Evolutionary conservation across 257 asterid species (phyloP), one percentile per base, ranked within the genome.

Genomic region (Plantago major): DNA sequence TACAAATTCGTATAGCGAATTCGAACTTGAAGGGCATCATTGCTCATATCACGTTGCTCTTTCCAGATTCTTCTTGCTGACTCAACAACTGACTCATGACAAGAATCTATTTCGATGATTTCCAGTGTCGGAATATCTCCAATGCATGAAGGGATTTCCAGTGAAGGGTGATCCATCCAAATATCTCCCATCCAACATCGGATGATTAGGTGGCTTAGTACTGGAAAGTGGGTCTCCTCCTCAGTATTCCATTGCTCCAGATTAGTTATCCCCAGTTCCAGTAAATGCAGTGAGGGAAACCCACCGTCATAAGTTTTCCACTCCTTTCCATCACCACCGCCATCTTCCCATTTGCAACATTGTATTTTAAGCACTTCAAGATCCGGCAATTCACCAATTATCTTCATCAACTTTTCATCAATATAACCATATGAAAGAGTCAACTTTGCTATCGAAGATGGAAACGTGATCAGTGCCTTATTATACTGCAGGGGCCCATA

Each of bases 331-430:
- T n/a, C n/a, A n/a, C n/a, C n/a, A n/a, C 1, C 1, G 26, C 28
- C 63, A 3, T 30, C 75, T n/a, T 44, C 67, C 75, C 75, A 59
- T 0, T 0, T 4, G 33, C 58, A 12, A 2, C n/a, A 3, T 0
- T n/a, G 42, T 26, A 55, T 18, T 55, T 61, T 60, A 26, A 71
- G 72, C 51, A 65, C 76, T 60, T 71, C 51, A 61, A 71, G 71
- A 33, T 38, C 22, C 2, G 63, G 67, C 42, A 71, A 15, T 6
- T 46, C 42, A 37, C 67, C 62, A 14, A 71, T 18, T 10, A 44
- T n/a, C 12, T 17, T 19, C 63, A 65, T 59, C 30, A 42, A 50
- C 28, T 63, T 49, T 48, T 55, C 46, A 52, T 56, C 17, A 10
- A 71, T 19, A 10, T 0, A 0, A 18, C 71, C 46, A 5, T 12